phyloP scores from a whole-genome alignment of 495 filamentous ascomycete genomes.

The Hamigera avellanea region DNA sequence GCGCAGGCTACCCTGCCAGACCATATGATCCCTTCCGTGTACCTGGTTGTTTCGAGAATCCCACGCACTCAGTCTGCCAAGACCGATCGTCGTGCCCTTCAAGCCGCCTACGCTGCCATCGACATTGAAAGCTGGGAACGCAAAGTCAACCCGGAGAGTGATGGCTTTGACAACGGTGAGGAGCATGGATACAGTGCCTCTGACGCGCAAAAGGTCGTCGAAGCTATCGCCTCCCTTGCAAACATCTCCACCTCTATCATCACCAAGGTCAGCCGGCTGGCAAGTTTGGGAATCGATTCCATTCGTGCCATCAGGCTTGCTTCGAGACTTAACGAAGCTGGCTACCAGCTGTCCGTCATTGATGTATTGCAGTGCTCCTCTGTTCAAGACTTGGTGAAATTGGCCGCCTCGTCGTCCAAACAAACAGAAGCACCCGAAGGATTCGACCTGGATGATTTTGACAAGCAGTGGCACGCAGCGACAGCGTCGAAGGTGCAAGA shows the following conservation, averaged over 20 bases:
- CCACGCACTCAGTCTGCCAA: constrained; percentile 24
- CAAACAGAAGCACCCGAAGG: neutral
- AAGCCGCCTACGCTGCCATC: constrained; percentile 13
- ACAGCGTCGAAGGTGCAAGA: constrained; percentile 7
- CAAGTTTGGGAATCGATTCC: constrained; percentile 24
- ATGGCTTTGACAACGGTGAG: neutral
- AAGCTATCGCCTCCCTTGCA: constrained; percentile 13
- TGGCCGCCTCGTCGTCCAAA: constrained; percentile 4
- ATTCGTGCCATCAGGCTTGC: constrained; percentile 22
- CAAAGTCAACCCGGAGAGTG: constrained; percentile 9
- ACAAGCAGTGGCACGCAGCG: constrained; percentile 8
- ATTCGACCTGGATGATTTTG: constrained; percentile 16
- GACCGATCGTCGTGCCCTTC: constrained; percentile 18
- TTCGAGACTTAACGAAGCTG: constrained; percentile 15
- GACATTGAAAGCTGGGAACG: constrained; percentile 22
- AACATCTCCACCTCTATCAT: constrained; percentile 13
- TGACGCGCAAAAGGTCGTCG: constrained; percentile 8
- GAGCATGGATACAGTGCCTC: neutral
- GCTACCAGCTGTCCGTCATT: constrained; percentile 14
- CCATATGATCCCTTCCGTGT: constrained; percentile 25
- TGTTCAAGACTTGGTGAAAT: constrained; percentile 11
- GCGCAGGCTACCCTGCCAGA: constrained; percentile 14
- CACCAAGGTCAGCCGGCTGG: constrained; percentile 12
- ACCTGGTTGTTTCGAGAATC: constrained; percentile 16
- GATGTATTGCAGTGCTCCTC: constrained; percentile 17